These are phyloP conservation scores for Mrakia hoshinonis DNA, from an alignment of 768 basidiomycete species.

Conservation along the genomic window DNA sequence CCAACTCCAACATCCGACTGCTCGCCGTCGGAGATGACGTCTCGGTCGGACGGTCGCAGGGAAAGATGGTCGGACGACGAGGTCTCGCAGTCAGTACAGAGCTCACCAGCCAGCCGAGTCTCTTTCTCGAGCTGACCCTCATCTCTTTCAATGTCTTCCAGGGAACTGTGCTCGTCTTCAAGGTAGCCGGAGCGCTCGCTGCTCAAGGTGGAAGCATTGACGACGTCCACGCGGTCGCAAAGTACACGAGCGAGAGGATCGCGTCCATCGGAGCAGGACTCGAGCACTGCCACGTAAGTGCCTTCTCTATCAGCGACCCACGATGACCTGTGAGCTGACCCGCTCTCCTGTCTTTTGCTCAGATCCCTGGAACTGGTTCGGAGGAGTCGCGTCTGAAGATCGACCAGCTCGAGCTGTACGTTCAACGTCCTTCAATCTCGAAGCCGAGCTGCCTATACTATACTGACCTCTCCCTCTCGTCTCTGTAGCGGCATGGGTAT, in stretches of 20 bases:
- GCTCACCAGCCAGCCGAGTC: too few species aligned
- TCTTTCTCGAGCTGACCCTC: background rate
- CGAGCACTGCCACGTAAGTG: slow-evolving; percentile 42
- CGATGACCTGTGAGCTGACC: background rate
- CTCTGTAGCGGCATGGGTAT: slow-evolving; percentile 31
- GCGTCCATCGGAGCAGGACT: slow-evolving; percentile 43
- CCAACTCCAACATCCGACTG: slow-evolving; percentile 34
- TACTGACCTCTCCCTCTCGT: background rate
- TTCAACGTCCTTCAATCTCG: background rate
- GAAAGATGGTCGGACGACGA: slow-evolving; percentile 42
- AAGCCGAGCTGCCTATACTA: background rate
- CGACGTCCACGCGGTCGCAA: slow-evolving; percentile 38
- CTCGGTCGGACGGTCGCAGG: slow-evolving; percentile 41
- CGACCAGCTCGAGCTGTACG: slow-evolving; percentile 41
- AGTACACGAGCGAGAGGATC: slow-evolving; percentile 35
- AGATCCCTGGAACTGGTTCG: slow-evolving; percentile 42
- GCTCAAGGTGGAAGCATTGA: slow-evolving; percentile 39
- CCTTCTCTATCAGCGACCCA: background rate
- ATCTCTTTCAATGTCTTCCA: background rate
- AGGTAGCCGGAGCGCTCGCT: slow-evolving; percentile 42
- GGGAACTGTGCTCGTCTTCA: slow-evolving; percentile 44
- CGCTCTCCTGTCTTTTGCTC: background rate
- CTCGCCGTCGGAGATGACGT: slow-evolving; percentile 44
- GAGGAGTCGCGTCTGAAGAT: slow-evolving; percentile 39
- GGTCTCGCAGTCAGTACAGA: slow-evolving; percentile 37